phyloP scores from a whole-genome alignment of 78 protist genomes.

The Emiliania huxleyi region DNA sequence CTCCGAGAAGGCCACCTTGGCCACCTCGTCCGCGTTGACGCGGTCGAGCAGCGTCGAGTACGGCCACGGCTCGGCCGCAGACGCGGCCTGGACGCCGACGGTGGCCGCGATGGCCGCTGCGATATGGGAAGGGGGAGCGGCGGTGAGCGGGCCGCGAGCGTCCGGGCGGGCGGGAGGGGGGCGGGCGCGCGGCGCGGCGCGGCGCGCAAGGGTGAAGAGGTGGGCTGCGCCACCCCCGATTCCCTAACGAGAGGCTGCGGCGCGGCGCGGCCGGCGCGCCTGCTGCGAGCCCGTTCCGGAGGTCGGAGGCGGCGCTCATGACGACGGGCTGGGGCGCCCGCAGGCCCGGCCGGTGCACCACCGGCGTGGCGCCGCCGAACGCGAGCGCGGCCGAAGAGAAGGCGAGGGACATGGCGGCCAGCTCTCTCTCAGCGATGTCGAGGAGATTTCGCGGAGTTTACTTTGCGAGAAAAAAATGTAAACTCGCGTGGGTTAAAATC shows the following conservation, averaged over 20 bases:
- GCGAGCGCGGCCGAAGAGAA: not conserved
- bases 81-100: not conserved
- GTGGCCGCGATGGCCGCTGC: not conserved
- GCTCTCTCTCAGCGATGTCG: no score
- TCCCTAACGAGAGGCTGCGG: not conserved
- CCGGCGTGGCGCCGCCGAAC: not conserved
- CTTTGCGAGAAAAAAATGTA: no score
- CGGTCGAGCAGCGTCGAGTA: not conserved
- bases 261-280: not conserved
- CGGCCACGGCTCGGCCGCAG: slow-evolving; percentile 12
- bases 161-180: no score
- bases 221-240: not conserved
- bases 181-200: not conserved
- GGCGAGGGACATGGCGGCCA: not conserved
- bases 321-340: not conserved
- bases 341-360: not conserved
- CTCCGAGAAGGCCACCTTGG: slow-evolving; percentile 3
- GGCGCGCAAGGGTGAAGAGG: not conserved
- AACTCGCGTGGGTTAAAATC: no score
- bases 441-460: no score
- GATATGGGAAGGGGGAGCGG: not conserved
- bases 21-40: not conserved
- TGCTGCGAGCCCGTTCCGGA: not conserved
- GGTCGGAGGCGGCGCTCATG: not conserved
- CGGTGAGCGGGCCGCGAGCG: not conserved